phyloP scores from a whole-genome alignment of 2,329 filamentous ascomycete genomes.

The Phoma herbarum region DNA sequence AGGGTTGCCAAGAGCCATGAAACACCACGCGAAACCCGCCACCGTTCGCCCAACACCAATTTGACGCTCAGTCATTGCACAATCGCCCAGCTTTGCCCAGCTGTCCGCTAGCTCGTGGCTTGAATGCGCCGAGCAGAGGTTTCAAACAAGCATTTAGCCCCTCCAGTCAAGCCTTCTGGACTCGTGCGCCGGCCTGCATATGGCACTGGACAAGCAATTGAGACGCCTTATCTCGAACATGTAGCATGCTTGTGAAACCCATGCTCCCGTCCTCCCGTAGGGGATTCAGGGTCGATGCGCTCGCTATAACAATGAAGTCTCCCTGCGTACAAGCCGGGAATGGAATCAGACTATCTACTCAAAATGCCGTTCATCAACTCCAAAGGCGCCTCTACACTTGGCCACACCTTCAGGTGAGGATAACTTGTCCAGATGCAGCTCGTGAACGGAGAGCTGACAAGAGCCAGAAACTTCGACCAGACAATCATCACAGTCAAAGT shows the following conservation, averaged over 20 bases:
- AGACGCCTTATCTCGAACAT: slow-evolving; percentile 19
- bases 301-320: slow-evolving; percentile 10
- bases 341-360: slow-evolving; percentile 46
- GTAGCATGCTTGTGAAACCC: slow-evolving; percentile 39
- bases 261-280: slow-evolving; percentile 25
- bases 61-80: slow-evolving; percentile 3
- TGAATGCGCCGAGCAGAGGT: neutral
- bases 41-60: slow-evolving; percentile 6
- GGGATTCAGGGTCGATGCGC: neutral
- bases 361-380: slow-evolving; percentile 50
- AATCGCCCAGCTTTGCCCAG: slow-evolving; percentile 19
- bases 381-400: slow-evolving; percentile 44
- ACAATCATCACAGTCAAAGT: slow-evolving; percentile 49
- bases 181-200: neutral
- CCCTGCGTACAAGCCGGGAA: slow-evolving; percentile 25
- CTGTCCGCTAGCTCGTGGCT: slow-evolving; percentile 6
- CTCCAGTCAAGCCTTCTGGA: slow-evolving; percentile 18
- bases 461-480: slow-evolving; percentile 47
- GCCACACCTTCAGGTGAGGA: slow-evolving; percentile 48
- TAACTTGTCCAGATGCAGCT: too few species aligned
- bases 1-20: slow-evolving; percentile 13
- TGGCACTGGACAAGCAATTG: slow-evolving; percentile 14
- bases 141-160: slow-evolving; percentile 22
- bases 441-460: slow-evolving; percentile 24
- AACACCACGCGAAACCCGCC: slow-evolving; percentile 20